phyloP scores from a whole-genome alignment of 345 rosid genomes.

The Ricinus communis region DNA sequence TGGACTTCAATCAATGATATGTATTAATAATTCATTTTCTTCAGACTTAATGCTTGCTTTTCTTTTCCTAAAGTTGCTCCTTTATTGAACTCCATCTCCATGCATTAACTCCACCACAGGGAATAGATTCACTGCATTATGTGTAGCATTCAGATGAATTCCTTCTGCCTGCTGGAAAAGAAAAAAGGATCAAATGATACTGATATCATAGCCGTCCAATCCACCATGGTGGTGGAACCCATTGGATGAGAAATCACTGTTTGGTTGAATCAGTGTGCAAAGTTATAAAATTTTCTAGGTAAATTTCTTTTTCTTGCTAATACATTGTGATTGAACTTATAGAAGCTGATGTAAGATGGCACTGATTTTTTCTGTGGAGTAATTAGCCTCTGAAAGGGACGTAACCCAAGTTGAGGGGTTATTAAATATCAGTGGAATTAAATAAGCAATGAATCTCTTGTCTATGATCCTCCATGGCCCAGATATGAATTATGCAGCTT shows the following conservation, averaged over 20 bases:
- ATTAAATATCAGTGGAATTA: not conserved
- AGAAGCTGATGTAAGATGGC: constrained; percentile 34
- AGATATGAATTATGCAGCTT: too few relatives aligned
- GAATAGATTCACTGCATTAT: constrained; percentile 13
- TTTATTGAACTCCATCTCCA: constrained; percentile 6
- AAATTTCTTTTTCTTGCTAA: not conserved
- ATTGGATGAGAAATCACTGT: not conserved
- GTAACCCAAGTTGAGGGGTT: not conserved
- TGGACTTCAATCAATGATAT: not conserved
- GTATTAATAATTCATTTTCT: not conserved
- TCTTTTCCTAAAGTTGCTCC: constrained; percentile 16
- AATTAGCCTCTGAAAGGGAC: not conserved
- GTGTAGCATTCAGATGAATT: constrained; percentile 26
- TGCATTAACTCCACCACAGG: not conserved
- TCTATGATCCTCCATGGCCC: not conserved
- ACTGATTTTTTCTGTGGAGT: constrained; percentile 3
- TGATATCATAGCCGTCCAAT: not conserved
- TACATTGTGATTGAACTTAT: not conserved
- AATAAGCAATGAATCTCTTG: not conserved
- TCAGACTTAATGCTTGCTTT: constrained; percentile 9
- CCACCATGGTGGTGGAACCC: not conserved
- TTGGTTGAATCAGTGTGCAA: too few relatives aligned
- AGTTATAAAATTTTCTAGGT: too few relatives aligned
- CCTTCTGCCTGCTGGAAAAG: not conserved
- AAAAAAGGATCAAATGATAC: constrained; percentile 5